Conservation (phyloP, 257 asterid genomes). For the Hygrophila difformis region DNA sequence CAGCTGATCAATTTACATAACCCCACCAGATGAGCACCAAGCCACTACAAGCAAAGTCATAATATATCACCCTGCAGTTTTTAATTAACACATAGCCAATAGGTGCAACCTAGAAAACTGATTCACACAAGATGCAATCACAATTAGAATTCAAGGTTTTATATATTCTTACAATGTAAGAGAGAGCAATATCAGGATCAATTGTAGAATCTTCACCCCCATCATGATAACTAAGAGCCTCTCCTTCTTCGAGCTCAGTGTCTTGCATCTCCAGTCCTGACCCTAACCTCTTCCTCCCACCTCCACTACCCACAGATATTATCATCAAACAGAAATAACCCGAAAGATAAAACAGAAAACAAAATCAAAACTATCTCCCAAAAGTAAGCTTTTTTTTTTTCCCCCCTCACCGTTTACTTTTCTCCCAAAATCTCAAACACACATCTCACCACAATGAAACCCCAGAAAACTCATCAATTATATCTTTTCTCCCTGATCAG, state of each 20-base stretch:
- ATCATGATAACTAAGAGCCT: conserved; percentile 49
- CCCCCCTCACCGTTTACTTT: conserved; percentile 27
- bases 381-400: conserved; percentile 12
- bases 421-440: conserved; percentile 29
- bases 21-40: not conserved
- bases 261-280: conserved; percentile 74
- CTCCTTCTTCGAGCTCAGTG: conserved; percentile 94
- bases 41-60: conserved; percentile 18
- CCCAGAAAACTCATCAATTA: conserved; percentile 26
- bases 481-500: conserved; percentile 30
- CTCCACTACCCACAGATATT: conserved; percentile 62
- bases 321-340: conserved; percentile 42
- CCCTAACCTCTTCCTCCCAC: conserved; percentile 72
- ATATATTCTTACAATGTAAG: conserved; percentile 70
- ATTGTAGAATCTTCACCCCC: conserved; percentile 47
- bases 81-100: conserved; percentile 8
- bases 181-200: conserved; percentile 94
- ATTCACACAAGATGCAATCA: conserved; percentile 3
- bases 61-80: conserved; percentile 6
- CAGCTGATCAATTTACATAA: conserved; percentile 8
- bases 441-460: conserved; percentile 22
- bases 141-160: not conserved
- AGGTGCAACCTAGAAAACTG: conserved; percentile 14
- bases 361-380: conserved; percentile 21
- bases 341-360: conserved; percentile 2